These are phyloP conservation scores for Curvularia spicifera DNA, from an alignment of 2,329 filamentous ascomycete species.

Conservation along the genomic window DNA sequence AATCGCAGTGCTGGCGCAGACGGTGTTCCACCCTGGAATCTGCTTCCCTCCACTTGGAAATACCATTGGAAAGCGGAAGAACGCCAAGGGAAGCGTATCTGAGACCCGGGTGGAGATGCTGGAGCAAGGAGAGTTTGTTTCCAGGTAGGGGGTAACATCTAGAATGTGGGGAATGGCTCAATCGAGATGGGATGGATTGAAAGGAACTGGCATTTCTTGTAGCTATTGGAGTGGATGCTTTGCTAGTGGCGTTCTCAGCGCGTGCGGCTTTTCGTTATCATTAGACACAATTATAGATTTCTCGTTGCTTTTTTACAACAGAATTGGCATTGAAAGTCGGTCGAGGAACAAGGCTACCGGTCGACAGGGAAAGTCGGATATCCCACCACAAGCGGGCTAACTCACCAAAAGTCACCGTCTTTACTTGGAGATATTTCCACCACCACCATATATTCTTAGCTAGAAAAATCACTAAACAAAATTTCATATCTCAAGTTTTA, in stretches of 20 bases:
- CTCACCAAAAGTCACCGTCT: too few species aligned
- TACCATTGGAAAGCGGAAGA: constrained; percentile 17
- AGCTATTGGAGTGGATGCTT: background rate
- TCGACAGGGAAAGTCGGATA: background rate
- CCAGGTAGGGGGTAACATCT: background rate
- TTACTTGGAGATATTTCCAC: too few species aligned
- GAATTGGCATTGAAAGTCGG: background rate
- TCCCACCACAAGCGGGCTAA: too few species aligned
- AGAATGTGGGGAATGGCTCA: background rate
- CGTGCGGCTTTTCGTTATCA: background rate
- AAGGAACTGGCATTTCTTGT: background rate
- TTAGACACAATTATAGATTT: background rate
- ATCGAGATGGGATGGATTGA: background rate
- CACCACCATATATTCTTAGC: too few species aligned
- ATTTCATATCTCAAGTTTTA: too few species aligned
- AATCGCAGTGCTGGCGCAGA: constrained; percentile 53
- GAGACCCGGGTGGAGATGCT: constrained; percentile 17
- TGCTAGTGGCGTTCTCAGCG: background rate
- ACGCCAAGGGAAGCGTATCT: constrained; percentile 1
- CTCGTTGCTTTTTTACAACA: background rate
- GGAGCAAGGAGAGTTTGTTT: background rate
- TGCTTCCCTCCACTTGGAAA: constrained; percentile 33
- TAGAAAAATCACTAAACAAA: too few species aligned
- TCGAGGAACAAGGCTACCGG: background rate
- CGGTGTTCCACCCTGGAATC: constrained; percentile 53